Evolutionary conservation across 108 stramenopile species (phyloP).

Genomic region (Pseudonitzschia pungens): DNA sequence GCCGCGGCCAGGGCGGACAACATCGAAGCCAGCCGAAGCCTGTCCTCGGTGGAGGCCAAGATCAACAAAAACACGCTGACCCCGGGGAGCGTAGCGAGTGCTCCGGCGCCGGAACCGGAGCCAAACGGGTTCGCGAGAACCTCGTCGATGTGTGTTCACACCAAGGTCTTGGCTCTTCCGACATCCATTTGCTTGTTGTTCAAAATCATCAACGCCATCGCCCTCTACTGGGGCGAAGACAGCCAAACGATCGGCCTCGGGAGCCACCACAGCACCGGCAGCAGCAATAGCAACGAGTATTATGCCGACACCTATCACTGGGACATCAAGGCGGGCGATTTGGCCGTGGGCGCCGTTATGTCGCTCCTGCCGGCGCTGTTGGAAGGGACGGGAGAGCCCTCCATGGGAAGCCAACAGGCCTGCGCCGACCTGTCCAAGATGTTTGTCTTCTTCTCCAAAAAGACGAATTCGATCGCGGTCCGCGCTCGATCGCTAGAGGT

Average conservation of each 20-base stretch:
- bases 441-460: conserved; percentile 22
- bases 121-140: background rate
- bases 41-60: background rate
- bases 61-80: conserved; percentile 1
- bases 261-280: background rate
- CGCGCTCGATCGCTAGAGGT: conserved; percentile 28
- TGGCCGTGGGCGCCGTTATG: conserved; percentile 26
- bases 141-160: conserved; percentile 6
- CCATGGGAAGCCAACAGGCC: conserved; percentile 23
- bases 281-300: background rate
- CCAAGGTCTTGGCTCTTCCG: conserved; percentile 41
- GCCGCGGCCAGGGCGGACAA: conserved; percentile 34
- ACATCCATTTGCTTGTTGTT: conserved; percentile 35
- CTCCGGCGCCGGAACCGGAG: background rate
- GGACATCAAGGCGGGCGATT: conserved; percentile 34
- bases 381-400: conserved; percentile 2
- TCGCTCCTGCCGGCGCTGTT: conserved; percentile 32
- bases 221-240: conserved; percentile 31
- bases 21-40: background rate
- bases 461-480: conserved; percentile 29
- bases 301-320: conserved; percentile 19
- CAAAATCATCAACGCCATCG: conserved; percentile 35
- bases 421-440: conserved; percentile 33
- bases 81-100: background rate
- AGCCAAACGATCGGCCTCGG: background rate